Evolutionary conservation across 176 grass and related monocot genomes (phyloP).

Genomic region (Carex scoparia): DNA sequence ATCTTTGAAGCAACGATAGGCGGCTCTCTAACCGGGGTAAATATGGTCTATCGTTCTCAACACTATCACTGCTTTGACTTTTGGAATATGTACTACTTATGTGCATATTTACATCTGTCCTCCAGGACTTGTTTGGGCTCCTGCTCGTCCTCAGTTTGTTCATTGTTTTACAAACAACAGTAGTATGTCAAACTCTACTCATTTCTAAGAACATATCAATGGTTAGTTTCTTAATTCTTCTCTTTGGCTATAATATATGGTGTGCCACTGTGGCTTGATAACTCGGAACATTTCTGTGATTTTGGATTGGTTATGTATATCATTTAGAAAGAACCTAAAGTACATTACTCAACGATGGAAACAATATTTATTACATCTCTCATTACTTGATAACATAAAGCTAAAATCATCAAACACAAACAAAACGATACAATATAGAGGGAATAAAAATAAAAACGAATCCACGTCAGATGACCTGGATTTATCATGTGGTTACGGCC

Average conservation of each 20-base stretch:
- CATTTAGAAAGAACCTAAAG: not conserved
- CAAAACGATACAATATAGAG: not conserved
- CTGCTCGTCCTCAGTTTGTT: not conserved
- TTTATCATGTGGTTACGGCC: not conserved
- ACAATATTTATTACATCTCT: not conserved
- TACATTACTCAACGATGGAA: not conserved
- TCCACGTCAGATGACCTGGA: not conserved
- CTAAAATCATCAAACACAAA: not conserved
- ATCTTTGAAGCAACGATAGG: too few species aligned
- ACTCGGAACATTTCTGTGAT: too few species aligned
- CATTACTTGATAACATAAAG: not conserved
- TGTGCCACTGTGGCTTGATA: not conserved
- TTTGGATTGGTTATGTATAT: too few species aligned
- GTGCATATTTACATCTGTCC: not conserved
- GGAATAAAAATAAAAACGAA: not conserved
- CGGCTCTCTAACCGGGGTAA: too few species aligned
- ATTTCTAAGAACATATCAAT: not conserved
- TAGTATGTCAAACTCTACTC: not conserved
- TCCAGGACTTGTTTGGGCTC: not conserved
- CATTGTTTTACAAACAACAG: not conserved
- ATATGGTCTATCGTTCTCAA: not conserved
- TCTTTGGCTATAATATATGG: not conserved
- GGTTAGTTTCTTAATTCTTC: not conserved
- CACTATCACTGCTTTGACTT: not conserved
- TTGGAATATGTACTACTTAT: not conserved